Evolutionary conservation across 106 monocot species (phyloP).

Genomic region (Allium fistulosum): DNA sequence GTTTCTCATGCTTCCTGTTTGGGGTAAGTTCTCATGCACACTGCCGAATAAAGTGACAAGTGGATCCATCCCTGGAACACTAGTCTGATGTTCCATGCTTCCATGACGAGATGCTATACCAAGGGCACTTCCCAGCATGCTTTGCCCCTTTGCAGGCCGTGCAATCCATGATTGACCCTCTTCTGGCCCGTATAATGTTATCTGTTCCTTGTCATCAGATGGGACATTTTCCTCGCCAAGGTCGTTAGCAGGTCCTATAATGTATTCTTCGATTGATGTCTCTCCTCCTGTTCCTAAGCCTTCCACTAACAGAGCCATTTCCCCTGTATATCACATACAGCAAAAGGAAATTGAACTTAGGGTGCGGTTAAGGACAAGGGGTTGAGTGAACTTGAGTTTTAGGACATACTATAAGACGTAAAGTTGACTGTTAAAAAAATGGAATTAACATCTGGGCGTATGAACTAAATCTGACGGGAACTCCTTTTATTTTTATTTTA

Average conservation of each 20-base stretch:
- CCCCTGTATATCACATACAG: slow-evolving; percentile 24
- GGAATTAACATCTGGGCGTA: too few species aligned
- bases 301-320: slow-evolving; percentile 75
- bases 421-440: too few species aligned
- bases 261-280: slow-evolving; percentile 63
- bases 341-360: background rate
- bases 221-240: slow-evolving; percentile 26
- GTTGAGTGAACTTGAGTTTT: background rate
- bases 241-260: slow-evolving; percentile 53
- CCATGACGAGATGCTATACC: slow-evolving; percentile 48
- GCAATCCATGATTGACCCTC: slow-evolving; percentile 65
- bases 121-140: slow-evolving; percentile 2
- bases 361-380: too few species aligned
- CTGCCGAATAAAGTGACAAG: slow-evolving; percentile 73
- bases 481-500: too few species aligned
- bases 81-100: slow-evolving; percentile 32
- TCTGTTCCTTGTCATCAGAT: slow-evolving; percentile 31
- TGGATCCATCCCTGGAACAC: slow-evolving; percentile 40
- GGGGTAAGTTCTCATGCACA: slow-evolving; percentile 55
- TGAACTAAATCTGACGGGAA: too few species aligned
- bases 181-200: slow-evolving; percentile 54
- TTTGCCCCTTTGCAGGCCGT: slow-evolving; percentile 50
- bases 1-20: slow-evolving; percentile 59
- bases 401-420: too few species aligned
- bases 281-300: slow-evolving; percentile 57